Percentiles rank a stretch among this genome's conserved stretches.
Evolutionary conservation across 1,139 yeast species (phyloP).

Genomic region (Meyerozyma sp.): DNA sequence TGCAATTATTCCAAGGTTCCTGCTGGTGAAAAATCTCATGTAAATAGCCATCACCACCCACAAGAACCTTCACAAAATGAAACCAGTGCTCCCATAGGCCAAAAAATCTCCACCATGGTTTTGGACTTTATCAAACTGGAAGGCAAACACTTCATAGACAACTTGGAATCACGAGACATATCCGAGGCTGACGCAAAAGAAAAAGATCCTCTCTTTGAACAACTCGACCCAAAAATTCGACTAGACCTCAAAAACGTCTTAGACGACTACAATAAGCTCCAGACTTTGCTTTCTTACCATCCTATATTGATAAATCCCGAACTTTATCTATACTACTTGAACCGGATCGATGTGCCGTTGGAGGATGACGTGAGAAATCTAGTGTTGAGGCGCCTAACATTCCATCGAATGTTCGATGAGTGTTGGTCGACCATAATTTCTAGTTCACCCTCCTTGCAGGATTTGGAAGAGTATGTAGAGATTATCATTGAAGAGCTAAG

Average conservation of each 20-base stretch:
- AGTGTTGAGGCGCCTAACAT: constrained; percentile 23
- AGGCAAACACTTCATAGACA: constrained; percentile 5
- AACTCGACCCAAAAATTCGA: constrained; percentile 13
- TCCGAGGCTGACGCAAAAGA: constrained; percentile 2
- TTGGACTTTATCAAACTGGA: constrained; percentile 3
- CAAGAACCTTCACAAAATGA: background rate
- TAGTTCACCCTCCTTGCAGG: too few relatives aligned
- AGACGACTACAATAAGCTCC: constrained; percentile 27
- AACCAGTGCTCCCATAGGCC: background rate
- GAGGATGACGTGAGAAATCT: constrained; percentile 18
- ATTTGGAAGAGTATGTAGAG: too few relatives aligned
- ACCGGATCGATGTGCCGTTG: constrained; percentile 13
- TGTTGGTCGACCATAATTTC: too few relatives aligned
- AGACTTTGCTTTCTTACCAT: constrained; percentile 25
- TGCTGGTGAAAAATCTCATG: background rate
- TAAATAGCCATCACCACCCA: background rate
- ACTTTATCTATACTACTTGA: constrained; percentile 20
- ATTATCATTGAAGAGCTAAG: too few relatives aligned
- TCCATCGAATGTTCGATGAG: constrained; percentile 23
- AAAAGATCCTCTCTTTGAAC: background rate
- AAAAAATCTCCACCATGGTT: constrained; percentile 3
- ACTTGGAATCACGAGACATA: constrained; percentile 7
- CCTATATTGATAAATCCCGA: constrained; percentile 29
- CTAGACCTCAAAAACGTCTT: constrained; percentile 14
- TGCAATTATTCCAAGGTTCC: background rate